These are phyloP conservation scores for Limtongozyma cylindracea DNA, from an alignment of 805 yeast species.

Conservation along the genomic window DNA sequence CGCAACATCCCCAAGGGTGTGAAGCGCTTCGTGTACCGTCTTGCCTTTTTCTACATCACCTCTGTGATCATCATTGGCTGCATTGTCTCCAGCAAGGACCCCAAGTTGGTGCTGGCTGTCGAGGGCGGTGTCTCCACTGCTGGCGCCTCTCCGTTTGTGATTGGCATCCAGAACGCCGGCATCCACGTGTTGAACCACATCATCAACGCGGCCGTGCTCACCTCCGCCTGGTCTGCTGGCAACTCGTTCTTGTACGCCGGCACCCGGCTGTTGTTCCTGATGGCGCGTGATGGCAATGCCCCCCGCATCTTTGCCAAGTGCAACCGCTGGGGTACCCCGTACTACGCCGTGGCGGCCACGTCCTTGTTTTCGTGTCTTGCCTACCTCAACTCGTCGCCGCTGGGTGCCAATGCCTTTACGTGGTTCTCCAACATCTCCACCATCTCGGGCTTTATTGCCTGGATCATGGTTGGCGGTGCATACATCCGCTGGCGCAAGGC, in stretches of 20 bases:
- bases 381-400: constrained; percentile 25
- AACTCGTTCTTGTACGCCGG: constrained; percentile 4
- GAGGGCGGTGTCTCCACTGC: constrained; percentile 15
- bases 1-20: constrained; percentile 37
- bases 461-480: constrained; percentile 27
- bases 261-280: constrained; percentile 4
- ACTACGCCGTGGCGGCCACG: constrained; percentile 8
- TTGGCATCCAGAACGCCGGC: constrained; percentile 49
- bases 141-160: constrained; percentile 57
- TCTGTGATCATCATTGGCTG: constrained; percentile 16
- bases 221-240: constrained; percentile 23
- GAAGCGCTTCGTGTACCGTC: constrained; percentile 25
- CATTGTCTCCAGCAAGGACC: constrained; percentile 8
- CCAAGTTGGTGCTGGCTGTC: constrained; percentile 4
- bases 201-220: constrained; percentile 52
- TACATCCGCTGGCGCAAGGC: constrained; percentile 44
- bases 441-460: constrained; percentile 38
- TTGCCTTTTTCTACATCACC: constrained; percentile 13
- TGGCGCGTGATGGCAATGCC: constrained; percentile 3
- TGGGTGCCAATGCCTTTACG: constrained; percentile 25
- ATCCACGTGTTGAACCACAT: constrained; percentile 48
- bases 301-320: constrained; percentile 3
- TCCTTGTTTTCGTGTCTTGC: constrained; percentile 18
- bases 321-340: constrained; percentile 19
- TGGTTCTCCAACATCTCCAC: constrained; percentile 47